Evolutionary conservation across 179 eudicot genomes (phyloP), one percentile per base, ranked within the genome.

Genomic region (Drosera spatulata): DNA sequence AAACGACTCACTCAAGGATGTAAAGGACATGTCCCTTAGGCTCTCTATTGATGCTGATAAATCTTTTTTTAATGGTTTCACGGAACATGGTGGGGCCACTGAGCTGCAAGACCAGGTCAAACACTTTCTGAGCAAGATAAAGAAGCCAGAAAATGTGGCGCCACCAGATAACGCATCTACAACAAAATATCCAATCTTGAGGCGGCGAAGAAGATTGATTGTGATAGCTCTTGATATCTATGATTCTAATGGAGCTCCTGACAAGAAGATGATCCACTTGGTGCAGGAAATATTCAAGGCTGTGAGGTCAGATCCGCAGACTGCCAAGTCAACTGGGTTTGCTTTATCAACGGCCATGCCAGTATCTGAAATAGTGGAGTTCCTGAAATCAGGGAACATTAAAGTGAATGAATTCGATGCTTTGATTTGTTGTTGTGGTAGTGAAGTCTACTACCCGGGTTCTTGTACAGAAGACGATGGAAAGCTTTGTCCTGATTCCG

Each of bases 271-370:
- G 87, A 65, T 83, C 41, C 66, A 58, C 38, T 65, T 79, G 13
- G 53, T 86, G 13, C 81, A 83, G 56, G 84, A 79, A 53, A 77
- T 77, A 33, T 56, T 81, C 11, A 79, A 74, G 69, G 86, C 83
- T 4, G 74, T 75, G 3, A 79, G 75, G 59, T 52, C 64, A 57
- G 94, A 83, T 60, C 61, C 75, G 1, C 88, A 85, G 52, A 58
- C 49, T 40, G 82, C 78, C 15, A 85, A 72, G 63, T 62, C 64
- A 22, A 73, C 88, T 0, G 94, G 89, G 10, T 79, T 80, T 55
- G 86, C 80, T 13, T 6, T 85, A 44, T 80, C 81, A 4, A 83
- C 94, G 6, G 94, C 94, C 63, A 83, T 85, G 94, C 82, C 86
- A 7, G 38, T 79, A 4, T 63, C 67, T 10, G 94, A 83, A 55